Evolutionary conservation across 1,284 basidiomycete genomes (phyloP), one percentile per base, ranked within the genome.

Genomic region (Malassezia dermatis): DNA sequence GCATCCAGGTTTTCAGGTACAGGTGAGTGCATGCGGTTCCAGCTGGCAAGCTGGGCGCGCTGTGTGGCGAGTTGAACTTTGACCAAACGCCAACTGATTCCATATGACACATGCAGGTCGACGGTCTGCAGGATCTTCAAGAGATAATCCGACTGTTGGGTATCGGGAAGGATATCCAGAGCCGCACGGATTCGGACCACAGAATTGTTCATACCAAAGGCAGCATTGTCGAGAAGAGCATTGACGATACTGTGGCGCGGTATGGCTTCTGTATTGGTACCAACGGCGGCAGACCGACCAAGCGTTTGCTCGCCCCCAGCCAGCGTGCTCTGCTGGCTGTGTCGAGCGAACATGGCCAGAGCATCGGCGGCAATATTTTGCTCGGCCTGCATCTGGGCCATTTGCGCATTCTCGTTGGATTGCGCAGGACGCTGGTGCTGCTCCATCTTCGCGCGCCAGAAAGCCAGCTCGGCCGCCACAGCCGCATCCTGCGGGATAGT

Each of bases 81-180:
- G 31, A 68, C 61, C n/a, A 68, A 59, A 8, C 63, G 61, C 66
- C 66, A 68, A 30, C 61, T 65, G 48, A 68, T 63, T 23, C 64
- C 66, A 31, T 64, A 62, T 1, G 59, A 59, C 2, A 63, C 59
- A 19, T 60, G 60, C 51, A 54, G 49, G 32, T 68, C 66, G 37
- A 66, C 63, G 1, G 61, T 60, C 17, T 65, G 62, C n/a, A 68
- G 41, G 26, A 61, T 63, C 48, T 63, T 62, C 47, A 68, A 59
- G 23, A 68, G 59, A n/a, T 64, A 63, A 30, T 68, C 64, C 40
- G 61, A 60, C 17, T 64, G 64, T 40, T 68, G 66, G 28, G 63
- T 61, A 51, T 64, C 64, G 10, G 66, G 66, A 13, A 68, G 53
- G 21, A 63, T 53, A 30, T 65, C 66, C 12, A 68, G 51, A 45